Conservation (phyloP, 2,329 filamentous ascomycete genomes). For the Phyllosticta paracitricarpa region DNA sequence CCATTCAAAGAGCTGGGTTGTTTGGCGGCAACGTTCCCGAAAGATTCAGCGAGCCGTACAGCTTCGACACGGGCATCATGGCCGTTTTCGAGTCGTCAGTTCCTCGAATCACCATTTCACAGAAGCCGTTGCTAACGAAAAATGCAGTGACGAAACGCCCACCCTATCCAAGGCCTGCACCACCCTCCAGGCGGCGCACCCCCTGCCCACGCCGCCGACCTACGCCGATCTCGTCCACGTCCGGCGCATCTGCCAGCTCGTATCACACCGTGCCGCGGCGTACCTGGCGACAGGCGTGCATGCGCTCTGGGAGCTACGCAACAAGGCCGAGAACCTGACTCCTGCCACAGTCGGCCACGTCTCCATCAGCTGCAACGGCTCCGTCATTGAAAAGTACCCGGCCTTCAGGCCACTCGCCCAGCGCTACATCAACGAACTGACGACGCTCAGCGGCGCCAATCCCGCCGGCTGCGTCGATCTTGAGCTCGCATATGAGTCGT, state of each 20-base stretch:
- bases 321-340: constrained; percentile 36
- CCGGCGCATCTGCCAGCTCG: constrained; percentile 40
- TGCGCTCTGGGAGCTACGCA: constrained; percentile 49
- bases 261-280: constrained; percentile 50
- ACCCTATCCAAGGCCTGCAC: constrained; percentile 30
- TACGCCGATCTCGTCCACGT: constrained; percentile 46
- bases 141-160: constrained; percentile 29
- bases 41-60: constrained; percentile 46
- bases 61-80: constrained; percentile 49
- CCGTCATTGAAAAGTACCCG: constrained; percentile 70
- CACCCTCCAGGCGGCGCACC: constrained; percentile 43
- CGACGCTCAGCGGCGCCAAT: constrained; percentile 26
- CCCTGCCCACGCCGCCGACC: constrained; percentile 34
- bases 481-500: constrained; percentile 62
- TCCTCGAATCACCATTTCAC: neutral
- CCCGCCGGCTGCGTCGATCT: constrained; percentile 37
- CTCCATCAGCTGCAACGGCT: constrained; percentile 65
- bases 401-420: constrained; percentile 55
- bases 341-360: constrained; percentile 26
- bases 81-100: constrained; percentile 43
- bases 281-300: constrained; percentile 55
- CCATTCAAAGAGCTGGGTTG: constrained; percentile 44
- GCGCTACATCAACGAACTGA: constrained; percentile 50
- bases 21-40: constrained; percentile 48
- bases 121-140: neutral